phyloP scores from a whole-genome alignment of 2,329 filamentous ascomycete species.

The Stachybotrys chlorohalonatus region DNA sequence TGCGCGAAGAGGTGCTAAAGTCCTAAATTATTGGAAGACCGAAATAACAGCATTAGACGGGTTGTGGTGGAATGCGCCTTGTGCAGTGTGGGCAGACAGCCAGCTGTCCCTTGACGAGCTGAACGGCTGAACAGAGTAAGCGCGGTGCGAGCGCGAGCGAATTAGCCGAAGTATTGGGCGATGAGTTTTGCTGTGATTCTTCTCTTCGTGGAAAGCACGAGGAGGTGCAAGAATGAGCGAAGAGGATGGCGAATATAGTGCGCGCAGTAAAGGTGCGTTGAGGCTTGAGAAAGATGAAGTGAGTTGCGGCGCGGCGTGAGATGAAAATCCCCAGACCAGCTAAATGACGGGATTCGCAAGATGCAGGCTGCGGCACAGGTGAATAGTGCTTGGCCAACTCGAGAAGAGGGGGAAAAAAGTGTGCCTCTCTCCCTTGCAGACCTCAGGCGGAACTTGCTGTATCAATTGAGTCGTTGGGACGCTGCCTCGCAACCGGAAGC shows the following conservation, averaged over 20 bases:
- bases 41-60: too few relatives aligned
- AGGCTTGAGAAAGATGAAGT: not conserved
- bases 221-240: not conserved
- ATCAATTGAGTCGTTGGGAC: not conserved
- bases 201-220: not conserved
- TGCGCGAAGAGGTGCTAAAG: too few relatives aligned
- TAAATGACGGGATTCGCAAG: not conserved
- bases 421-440: not conserved
- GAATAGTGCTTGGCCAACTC: not conserved
- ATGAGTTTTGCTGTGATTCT: too few relatives aligned
- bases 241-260: not conserved
- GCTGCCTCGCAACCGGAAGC: not conserved
- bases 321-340: not conserved
- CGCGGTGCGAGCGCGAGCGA: too few relatives aligned
- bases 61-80: too few relatives aligned
- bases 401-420: not conserved
- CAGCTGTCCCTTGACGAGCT: too few relatives aligned
- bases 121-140: too few relatives aligned
- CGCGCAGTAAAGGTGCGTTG: not conserved
- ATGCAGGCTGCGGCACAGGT: not conserved
- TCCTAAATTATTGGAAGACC: too few relatives aligned
- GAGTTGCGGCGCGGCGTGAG: not conserved
- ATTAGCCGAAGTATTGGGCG: too few relatives aligned
- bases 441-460: not conserved
- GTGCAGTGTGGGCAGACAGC: too few relatives aligned